phyloP scores from a whole-genome alignment of 2,329 filamentous ascomycete species.

The Calonectria honghensis region DNA sequence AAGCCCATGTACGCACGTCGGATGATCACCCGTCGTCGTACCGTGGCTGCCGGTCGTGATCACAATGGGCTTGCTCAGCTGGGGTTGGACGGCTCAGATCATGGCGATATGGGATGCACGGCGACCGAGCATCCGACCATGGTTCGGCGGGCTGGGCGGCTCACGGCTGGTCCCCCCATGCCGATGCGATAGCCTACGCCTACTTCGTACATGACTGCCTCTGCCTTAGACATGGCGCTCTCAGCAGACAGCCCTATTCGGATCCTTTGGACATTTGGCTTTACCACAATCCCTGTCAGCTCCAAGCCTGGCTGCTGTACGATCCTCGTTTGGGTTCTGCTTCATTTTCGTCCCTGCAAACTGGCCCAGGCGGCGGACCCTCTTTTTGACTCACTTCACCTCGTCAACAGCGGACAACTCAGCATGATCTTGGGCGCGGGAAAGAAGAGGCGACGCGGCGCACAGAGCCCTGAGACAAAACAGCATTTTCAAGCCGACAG shows the following conservation, averaged over 20 bases:
- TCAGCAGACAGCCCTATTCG: constrained; percentile 32
- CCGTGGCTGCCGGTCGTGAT: constrained; percentile 22
- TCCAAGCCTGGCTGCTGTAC: constrained; percentile 8
- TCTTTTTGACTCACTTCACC: constrained; percentile 37
- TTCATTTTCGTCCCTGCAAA: constrained; percentile 21
- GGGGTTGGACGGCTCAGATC: constrained; percentile 39
- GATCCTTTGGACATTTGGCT: constrained; percentile 26
- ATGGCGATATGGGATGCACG: constrained; percentile 27
- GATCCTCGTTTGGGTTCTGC: constrained; percentile 22
- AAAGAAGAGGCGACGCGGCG: constrained; percentile 20
- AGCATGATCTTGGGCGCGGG: constrained; percentile 26
- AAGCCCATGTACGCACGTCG: constrained; percentile 9
- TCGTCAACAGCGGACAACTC: constrained; percentile 40
- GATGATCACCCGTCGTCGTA: constrained; percentile 1
- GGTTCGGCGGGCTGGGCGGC: constrained; percentile 25
- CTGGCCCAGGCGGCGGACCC: constrained; percentile 1
- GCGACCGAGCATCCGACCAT: constrained; percentile 22
- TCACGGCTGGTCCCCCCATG: constrained; percentile 21
- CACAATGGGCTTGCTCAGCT: constrained; percentile 18
- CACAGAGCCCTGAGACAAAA: constrained; percentile 30
- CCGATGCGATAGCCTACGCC: constrained; percentile 16
- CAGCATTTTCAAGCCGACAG: constrained; percentile 21
- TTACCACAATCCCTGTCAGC: constrained; percentile 12
- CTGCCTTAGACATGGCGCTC: constrained; percentile 26
- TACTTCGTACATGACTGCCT: constrained; percentile 26